A percentile compares a stretch with the other conserved stretches of the same genome.
These are phyloP conservation scores for Botrytis sinoallii DNA, from an alignment of 2,329 filamentous ascomycete genomes.

Conservation along the genomic window DNA sequence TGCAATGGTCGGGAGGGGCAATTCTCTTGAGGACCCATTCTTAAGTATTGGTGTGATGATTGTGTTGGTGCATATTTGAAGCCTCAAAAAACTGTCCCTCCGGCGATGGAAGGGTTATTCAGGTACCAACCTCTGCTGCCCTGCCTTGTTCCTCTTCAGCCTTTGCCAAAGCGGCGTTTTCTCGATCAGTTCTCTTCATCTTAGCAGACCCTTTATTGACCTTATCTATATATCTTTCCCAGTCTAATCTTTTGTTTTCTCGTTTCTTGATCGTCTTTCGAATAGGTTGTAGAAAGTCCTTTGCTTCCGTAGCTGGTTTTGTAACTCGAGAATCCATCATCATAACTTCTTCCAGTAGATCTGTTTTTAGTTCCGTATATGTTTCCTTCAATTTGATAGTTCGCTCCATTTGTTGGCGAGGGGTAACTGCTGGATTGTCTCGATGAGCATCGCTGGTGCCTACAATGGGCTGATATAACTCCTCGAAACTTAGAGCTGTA, in stretches of 20 bases:
- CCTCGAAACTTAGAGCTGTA: conserved; percentile 64
- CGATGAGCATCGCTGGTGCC: conserved; percentile 58
- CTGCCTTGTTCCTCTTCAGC: conserved; percentile 66
- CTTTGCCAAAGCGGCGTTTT: conserved; percentile 68
- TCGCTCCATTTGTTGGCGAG: conserved; percentile 59
- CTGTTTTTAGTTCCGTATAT: conserved; percentile 68
- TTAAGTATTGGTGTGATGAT: not conserved
- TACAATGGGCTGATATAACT: conserved; percentile 73
- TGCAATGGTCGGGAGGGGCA: not conserved
- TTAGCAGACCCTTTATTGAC: conserved; percentile 70
- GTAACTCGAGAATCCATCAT: conserved; percentile 70
- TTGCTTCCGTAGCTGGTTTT: conserved; percentile 65
- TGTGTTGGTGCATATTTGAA: not conserved
- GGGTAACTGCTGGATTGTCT: conserved; percentile 57
- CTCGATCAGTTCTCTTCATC: conserved; percentile 65
- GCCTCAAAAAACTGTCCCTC: not conserved
- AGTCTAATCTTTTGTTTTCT: conserved; percentile 78
- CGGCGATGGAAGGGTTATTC: not conserved
- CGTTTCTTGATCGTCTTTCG: conserved; percentile 83
- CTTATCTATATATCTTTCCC: conserved; percentile 71
- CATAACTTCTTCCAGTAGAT: conserved; percentile 67
- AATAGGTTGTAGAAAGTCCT: conserved; percentile 65
- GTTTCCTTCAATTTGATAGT: conserved; percentile 62
- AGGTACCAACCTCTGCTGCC: conserved; percentile 56
- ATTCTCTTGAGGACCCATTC: not conserved